Evolutionary conservation across 805 yeast species (phyloP), one percentile per base, ranked within the genome.

Genomic region (Metschnikowia santaceciliae): DNA sequence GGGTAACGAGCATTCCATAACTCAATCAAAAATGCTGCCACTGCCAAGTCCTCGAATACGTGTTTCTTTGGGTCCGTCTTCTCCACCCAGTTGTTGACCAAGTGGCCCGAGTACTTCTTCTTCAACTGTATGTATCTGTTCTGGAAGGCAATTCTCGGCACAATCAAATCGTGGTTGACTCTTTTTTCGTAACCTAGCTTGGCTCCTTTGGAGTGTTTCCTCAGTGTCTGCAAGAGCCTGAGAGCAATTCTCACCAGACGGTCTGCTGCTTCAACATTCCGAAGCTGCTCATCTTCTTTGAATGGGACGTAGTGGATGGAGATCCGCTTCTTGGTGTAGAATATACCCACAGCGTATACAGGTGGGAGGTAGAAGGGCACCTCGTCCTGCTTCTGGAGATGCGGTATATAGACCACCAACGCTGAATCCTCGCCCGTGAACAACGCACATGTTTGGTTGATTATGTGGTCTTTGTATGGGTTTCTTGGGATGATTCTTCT

Each of bases 21-120:
- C 68, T 89, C 96, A 26, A 92, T 88, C 54, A 92, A 73, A 59
- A 92, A 92, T 0, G 97, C 96, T 0, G 97, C 97, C 58, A 92
- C 91, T 3, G 96, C 95, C 48, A 92, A 80, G 65, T 92, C 98
- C 72, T 92, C 98, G 70, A 91, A 92, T 0, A 92, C 97, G 69
- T 92, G 98, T 65, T 92, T 92, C 59, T 85, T 80, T 2, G 97
- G 97, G 67, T 92, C 97, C 2, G 98, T 92, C 32, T 85, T 83
- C 68, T 92, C 98, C n/a, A 78, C 82, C 98, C 98, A 92, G 56
- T 77, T 79, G 38, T 84, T 88, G 11, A 90, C 90, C 45, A 92
- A 70, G 15, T 71, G 67, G 26, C 84, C 80, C 0, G 96, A 89
- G 65, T 91, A 87, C 66, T 84, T 87, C 65, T 86, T 88, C 68